A percentile compares a stretch with the other conserved stretches of the same genome.
Conservation (phyloP, 1,284 basidiomycete genomes). For the Cutaneotrichosporon daszewskae region DNA sequence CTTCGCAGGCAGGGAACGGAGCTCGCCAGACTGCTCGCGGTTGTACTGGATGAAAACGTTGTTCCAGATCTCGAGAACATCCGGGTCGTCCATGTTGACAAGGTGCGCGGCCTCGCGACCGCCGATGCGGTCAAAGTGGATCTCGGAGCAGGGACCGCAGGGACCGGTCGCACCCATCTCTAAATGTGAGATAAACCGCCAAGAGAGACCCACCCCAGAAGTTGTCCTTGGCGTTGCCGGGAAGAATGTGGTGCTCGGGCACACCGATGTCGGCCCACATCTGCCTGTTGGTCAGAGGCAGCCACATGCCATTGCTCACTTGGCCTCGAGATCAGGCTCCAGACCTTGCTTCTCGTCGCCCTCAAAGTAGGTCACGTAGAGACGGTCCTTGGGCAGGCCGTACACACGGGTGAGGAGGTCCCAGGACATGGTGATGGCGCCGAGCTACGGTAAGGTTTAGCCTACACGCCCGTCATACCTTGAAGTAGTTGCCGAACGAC, state of each 20-base stretch:
- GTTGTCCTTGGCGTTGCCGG: conserved; percentile 94
- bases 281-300: conserved; percentile 49
- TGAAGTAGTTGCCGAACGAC: conserved; percentile 99
- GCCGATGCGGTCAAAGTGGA: conserved; percentile 94
- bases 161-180: conserved; percentile 99
- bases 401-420: conserved; percentile 82
- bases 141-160: conserved; percentile 95
- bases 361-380: conserved; percentile 98
- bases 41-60: conserved; percentile 99
- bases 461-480: conserved; percentile 53
- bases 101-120: conserved; percentile 78
- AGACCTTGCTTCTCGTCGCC: conserved; percentile 83
- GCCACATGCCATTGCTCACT: conserved; percentile 19
- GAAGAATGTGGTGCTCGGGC: conserved; percentile 80
- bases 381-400: conserved; percentile 77
- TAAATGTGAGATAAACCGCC: conserved; percentile 44
- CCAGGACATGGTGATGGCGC: conserved; percentile 90
- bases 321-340: conserved; percentile 80
- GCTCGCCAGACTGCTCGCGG: conserved; percentile 78
- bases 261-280: conserved; percentile 85
- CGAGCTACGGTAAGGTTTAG: conserved; percentile 57
- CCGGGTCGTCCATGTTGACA: conserved; percentile 93
- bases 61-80: conserved; percentile 99
- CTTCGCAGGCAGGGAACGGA: conserved; percentile 78
- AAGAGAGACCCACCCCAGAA: conserved; percentile 80